Evolutionary conservation across 306 rosid species (phyloP).

Genomic region (Clitoria ternatea): DNA sequence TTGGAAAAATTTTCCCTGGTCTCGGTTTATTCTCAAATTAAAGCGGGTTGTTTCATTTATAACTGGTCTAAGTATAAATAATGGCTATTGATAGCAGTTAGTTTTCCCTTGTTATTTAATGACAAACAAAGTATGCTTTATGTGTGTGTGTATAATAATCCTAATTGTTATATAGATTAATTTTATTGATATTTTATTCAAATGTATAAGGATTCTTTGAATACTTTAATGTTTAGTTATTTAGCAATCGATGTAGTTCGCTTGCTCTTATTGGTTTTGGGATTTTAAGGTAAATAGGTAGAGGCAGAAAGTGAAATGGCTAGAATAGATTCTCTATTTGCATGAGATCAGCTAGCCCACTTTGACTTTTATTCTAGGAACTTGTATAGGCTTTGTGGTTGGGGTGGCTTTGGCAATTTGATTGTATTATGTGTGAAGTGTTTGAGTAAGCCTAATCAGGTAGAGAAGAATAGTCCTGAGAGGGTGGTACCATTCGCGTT

Average conservation of each 20-base stretch:
- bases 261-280: not conserved
- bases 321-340: slow-evolving; percentile 4
- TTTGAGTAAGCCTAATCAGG: slow-evolving; percentile 45
- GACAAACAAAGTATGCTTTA: not conserved
- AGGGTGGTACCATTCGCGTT: slow-evolving; percentile 47
- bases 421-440: slow-evolving; percentile 46
- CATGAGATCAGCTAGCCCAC: slow-evolving; percentile 25
- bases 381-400: slow-evolving; percentile 65
- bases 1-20: too few species aligned
- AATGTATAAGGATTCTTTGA: not conserved
- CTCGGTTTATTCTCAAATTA: too few species aligned
- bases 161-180: too few species aligned
- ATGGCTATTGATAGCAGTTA: slow-evolving; percentile 4
- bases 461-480: slow-evolving; percentile 56
- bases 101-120: not conserved
- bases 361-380: slow-evolving; percentile 55
- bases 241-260: not conserved
- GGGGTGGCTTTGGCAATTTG: slow-evolving; percentile 58
- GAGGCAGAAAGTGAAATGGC: slow-evolving; percentile 3
- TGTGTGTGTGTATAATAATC: too few species aligned
- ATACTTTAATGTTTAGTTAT: not conserved
- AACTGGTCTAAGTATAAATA: not conserved
- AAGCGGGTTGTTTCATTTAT: too few species aligned
- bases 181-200: too few species aligned
- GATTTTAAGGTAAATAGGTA: slow-evolving; percentile 38